Percentiles rank a stretch among this genome's conserved stretches.
Evolutionary conservation across 805 yeast genomes (phyloP).

Genomic region (Zygosaccharomyces bisporus): DNA sequence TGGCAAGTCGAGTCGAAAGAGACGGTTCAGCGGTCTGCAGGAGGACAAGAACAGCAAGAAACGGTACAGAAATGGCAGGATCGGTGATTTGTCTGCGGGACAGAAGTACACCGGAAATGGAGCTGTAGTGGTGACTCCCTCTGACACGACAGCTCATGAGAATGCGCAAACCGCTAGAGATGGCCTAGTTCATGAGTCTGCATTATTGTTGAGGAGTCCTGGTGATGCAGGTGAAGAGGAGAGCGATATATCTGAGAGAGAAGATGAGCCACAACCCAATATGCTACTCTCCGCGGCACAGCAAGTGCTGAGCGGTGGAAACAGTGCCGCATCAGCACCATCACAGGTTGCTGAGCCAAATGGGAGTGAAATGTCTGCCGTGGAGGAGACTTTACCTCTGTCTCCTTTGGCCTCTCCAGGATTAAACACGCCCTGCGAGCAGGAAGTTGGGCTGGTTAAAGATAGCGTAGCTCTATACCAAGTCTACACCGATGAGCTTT

Average conservation of each 20-base stretch:
- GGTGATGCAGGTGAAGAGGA: conserved; percentile 2
- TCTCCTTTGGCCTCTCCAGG: conserved; percentile 37
- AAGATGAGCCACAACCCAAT: background rate
- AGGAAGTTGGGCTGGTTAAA: conserved; percentile 6
- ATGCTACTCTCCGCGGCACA: conserved; percentile 13
- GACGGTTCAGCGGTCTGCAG: conserved; percentile 10
- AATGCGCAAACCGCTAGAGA: background rate
- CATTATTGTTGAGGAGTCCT: background rate
- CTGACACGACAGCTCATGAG: conserved; percentile 6
- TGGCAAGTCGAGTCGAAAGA: conserved; percentile 8
- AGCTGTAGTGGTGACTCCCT: conserved; percentile 6
- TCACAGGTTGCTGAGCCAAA: background rate
- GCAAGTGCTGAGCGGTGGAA: conserved; percentile 11
- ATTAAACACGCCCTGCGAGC: conserved; percentile 14
- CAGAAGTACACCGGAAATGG: conserved; percentile 7
- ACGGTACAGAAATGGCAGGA: conserved; percentile 8
- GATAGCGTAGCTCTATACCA: conserved; percentile 9
- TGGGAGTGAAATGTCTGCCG: conserved; percentile 6
- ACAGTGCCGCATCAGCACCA: background rate
- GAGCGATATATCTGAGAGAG: conserved; percentile 1
- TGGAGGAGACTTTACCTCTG: conserved; percentile 30
- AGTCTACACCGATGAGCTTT: conserved; percentile 18
- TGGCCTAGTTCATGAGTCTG: background rate
- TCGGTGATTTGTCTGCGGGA: conserved; percentile 8
- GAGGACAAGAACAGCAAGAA: conserved; percentile 11